phyloP scores from a whole-genome alignment of 495 filamentous ascomycete genomes.

The Copromyces sp. region DNA sequence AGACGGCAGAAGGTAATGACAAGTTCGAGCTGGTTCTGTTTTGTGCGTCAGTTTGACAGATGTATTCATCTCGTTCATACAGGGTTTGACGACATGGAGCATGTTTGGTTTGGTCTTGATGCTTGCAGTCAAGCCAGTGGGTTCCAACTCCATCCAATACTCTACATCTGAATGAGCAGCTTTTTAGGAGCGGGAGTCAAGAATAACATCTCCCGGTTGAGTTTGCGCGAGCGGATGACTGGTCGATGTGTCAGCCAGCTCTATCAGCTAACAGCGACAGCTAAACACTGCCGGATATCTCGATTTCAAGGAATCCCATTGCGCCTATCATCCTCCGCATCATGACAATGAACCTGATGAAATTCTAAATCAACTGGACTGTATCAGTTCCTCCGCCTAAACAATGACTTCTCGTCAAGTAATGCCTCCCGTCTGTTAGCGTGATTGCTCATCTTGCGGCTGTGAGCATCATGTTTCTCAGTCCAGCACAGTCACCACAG shows the following conservation, averaged over 20 bases:
- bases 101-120: neutral
- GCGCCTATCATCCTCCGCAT: neutral
- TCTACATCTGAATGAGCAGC: too few species aligned
- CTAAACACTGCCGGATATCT: neutral
- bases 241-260: too few species aligned
- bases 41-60: neutral
- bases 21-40: neutral
- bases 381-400: neutral
- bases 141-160: neutral
- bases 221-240: too few species aligned
- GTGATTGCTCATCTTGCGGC: neutral
- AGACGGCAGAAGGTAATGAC: neutral
- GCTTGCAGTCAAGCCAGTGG: neutral
- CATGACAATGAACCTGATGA: accelerated
- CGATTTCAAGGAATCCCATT: neutral
- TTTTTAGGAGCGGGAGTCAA: too few species aligned
- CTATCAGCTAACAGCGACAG: neutral
- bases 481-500: neutral
- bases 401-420: neutral
- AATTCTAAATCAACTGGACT: neutral
- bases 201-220: too few species aligned
- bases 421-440: neutral
- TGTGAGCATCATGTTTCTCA: neutral
- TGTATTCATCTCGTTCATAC: neutral
- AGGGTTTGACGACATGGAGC: neutral